Conservation (phyloP, 495 filamentous ascomycete species). For the Hypomontagnella monticulosa region DNA sequence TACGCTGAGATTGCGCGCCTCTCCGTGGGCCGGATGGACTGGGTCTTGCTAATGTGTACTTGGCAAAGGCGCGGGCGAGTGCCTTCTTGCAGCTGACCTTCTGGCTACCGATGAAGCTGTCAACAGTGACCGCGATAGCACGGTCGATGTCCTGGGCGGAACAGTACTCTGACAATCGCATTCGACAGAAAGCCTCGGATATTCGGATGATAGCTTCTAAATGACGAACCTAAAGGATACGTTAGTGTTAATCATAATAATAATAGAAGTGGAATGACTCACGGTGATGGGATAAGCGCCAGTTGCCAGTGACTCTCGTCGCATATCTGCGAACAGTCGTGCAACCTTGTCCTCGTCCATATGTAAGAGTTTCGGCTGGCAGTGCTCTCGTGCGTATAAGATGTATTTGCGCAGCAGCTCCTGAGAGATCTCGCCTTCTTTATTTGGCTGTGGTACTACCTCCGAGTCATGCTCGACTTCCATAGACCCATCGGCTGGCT, state of each 20-base stretch:
- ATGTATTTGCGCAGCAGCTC: slow-evolving; percentile 97
- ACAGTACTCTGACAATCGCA: slow-evolving; percentile 95
- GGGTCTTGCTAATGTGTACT: slow-evolving; percentile 74
- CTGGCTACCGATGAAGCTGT: slow-evolving; percentile 94
- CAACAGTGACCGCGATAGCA: slow-evolving; percentile 95
- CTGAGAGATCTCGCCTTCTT: slow-evolving; percentile 86
- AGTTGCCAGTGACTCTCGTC: slow-evolving; percentile 88
- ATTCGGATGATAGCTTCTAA: slow-evolving; percentile 97
- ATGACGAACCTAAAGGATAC: slow-evolving; percentile 83
- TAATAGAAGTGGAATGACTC: slow-evolving; percentile 50
- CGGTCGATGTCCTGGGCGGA: slow-evolving; percentile 90
- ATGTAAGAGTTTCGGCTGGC: slow-evolving; percentile 91
- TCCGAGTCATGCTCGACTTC: slow-evolving; percentile 66
- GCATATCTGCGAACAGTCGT: slow-evolving; percentile 94
- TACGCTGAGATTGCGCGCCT: slow-evolving; percentile 35
- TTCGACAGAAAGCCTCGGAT: slow-evolving; percentile 90
- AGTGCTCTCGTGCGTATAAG: slow-evolving; percentile 90
- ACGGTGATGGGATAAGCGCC: slow-evolving; percentile 98
- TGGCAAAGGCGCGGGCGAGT: slow-evolving; percentile 93
- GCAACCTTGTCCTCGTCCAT: slow-evolving; percentile 99
- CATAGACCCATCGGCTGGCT: slow-evolving; percentile 67
- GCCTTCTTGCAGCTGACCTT: slow-evolving; percentile 99
- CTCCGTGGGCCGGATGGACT: slow-evolving; percentile 32
- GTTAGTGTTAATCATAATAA: slow-evolving; percentile 33
- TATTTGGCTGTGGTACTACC: slow-evolving; percentile 61